Evolutionary conservation across 345 rosid species (phyloP).

Genomic region (Chamaenerion angustifolium): DNA sequence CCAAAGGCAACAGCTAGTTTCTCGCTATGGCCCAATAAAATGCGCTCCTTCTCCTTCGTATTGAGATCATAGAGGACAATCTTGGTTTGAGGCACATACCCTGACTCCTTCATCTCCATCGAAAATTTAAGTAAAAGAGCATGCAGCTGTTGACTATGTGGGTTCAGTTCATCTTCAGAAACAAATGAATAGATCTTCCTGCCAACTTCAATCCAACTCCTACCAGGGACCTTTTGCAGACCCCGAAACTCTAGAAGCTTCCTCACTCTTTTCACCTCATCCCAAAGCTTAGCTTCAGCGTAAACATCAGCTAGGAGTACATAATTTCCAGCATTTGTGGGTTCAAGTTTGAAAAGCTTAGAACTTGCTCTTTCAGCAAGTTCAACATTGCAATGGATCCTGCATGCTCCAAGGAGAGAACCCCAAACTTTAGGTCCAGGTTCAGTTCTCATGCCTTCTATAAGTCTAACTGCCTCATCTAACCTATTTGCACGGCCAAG

Average conservation of each 20-base stretch:
- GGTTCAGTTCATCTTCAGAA: conserved; percentile 62
- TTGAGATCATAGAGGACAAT: conserved; percentile 77
- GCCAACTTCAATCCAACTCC: conserved; percentile 67
- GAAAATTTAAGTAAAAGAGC: conserved; percentile 50
- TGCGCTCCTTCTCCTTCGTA: conserved; percentile 57
- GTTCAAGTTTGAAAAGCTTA: conserved; percentile 64
- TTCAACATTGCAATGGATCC: conserved; percentile 68
- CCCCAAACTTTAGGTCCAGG: conserved; percentile 86
- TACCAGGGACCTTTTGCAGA: conserved; percentile 61
- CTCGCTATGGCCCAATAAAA: conserved; percentile 76
- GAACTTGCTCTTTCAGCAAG: conserved; percentile 71
- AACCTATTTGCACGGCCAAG: conserved; percentile 84
- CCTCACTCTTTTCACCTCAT: conserved; percentile 54
- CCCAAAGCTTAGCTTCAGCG: conserved; percentile 70
- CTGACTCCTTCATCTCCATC: conserved; percentile 71
- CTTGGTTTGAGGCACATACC: conserved; percentile 65
- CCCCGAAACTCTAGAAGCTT: conserved; percentile 42
- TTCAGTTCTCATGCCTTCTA: conserved; percentile 52
- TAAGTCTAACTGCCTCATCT: conserved; percentile 61
- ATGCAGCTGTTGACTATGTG: conserved; percentile 54
- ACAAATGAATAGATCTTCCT: conserved; percentile 44
- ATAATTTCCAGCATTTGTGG: conserved; percentile 60
- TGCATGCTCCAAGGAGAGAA: conserved; percentile 79
- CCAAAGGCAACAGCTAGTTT: conserved; percentile 82
- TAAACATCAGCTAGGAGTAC: conserved; percentile 70